These are phyloP conservation scores for Syzygium malaccense DNA, from an alignment of 441 rosid genomes.

Conservation along the genomic window DNA sequence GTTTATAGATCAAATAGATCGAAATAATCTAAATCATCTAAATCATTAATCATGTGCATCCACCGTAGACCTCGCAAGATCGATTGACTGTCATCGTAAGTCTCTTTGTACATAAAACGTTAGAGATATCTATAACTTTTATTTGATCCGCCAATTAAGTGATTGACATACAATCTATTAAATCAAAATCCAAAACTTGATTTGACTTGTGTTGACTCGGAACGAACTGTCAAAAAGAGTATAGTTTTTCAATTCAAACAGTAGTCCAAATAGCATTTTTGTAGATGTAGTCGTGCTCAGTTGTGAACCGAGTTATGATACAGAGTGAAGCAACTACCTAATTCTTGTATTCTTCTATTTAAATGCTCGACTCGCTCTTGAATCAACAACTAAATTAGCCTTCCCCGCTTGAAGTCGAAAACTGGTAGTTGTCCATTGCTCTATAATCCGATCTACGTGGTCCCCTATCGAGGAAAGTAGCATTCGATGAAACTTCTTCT, in stretches of 20 bases:
- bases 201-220: background rate
- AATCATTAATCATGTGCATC: background rate
- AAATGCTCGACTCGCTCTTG: background rate
- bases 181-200: background rate
- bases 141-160: background rate
- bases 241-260: background rate
- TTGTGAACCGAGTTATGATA: background rate
- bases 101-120: background rate
- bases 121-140: background rate
- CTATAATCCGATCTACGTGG: background rate
- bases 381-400: background rate
- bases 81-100: background rate
- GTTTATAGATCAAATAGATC: background rate
- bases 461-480: background rate
- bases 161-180: background rate
- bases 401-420: background rate
- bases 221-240: background rate
- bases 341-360: background rate
- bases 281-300: background rate
- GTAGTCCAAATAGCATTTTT: background rate
- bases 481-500: background rate
- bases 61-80: background rate
- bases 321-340: background rate
- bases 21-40: background rate
- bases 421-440: accelerated